phyloP scores from a whole-genome alignment of 305 asterid species.

The Rubia tinctorum region DNA sequence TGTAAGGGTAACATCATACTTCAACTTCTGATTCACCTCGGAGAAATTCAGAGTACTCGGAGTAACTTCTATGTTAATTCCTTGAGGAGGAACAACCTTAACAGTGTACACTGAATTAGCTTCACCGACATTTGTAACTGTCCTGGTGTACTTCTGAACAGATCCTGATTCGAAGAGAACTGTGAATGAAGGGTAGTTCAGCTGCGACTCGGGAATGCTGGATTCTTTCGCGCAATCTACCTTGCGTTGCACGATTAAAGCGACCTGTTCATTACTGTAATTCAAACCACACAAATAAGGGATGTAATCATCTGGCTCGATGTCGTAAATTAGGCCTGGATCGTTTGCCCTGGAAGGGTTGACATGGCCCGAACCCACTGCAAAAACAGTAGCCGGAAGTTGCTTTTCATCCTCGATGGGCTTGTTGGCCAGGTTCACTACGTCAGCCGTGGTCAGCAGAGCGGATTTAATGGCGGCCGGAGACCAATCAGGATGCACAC shows the following conservation, averaged over 20 bases:
- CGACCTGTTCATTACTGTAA: slow-evolving; percentile 31
- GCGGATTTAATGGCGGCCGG: too few species aligned
- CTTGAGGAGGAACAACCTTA: slow-evolving; percentile 27
- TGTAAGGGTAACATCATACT: slow-evolving; percentile 34
- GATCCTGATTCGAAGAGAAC: slow-evolving; percentile 6
- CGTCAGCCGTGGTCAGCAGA: too few species aligned
- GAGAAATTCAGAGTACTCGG: slow-evolving; percentile 30
- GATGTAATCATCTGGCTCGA: slow-evolving; percentile 30
- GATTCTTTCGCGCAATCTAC: slow-evolving; percentile 27
- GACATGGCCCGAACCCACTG: slow-evolving; percentile 53
- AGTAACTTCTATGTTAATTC: slow-evolving; percentile 23
- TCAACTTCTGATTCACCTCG: slow-evolving; percentile 23
- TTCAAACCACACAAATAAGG: too few species aligned
- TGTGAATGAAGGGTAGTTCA: slow-evolving; percentile 49
- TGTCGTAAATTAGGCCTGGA: slow-evolving; percentile 53
- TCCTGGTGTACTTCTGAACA: slow-evolving; percentile 35
- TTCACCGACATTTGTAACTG: slow-evolving; percentile 42
- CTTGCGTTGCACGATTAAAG: slow-evolving; percentile 21
- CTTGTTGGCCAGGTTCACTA: too few species aligned
- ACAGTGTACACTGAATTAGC: slow-evolving; percentile 26
- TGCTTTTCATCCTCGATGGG: slow-evolving; percentile 35
- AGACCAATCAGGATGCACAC: too few species aligned
- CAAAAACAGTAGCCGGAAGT: slow-evolving; percentile 31
- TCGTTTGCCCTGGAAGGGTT: slow-evolving; percentile 40
- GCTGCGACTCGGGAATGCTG: slow-evolving; percentile 30